These are phyloP conservation scores for Bruguiera gymnorhiza DNA, from an alignment of 345 rosid genomes.

Conservation along the genomic window DNA sequence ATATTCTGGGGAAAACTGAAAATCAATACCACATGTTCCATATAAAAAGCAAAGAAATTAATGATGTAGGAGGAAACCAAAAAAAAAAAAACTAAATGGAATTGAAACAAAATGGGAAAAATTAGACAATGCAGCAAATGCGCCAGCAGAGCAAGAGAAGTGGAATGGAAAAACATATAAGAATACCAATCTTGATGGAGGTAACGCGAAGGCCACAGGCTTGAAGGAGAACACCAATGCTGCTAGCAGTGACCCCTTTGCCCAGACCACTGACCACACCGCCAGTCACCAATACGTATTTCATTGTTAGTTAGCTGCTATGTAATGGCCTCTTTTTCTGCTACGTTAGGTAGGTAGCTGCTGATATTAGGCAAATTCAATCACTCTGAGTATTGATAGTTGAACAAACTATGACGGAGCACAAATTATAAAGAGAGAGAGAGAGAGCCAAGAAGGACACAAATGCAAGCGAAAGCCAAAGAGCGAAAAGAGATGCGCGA, in stretches of 20 bases:
- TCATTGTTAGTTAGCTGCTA: conserved; percentile 8
- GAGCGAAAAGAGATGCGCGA: no score
- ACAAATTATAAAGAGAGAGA: no score
- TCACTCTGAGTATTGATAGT: neutral
- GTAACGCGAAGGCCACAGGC: conserved; percentile 33
- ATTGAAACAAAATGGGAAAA: neutral
- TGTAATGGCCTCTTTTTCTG: neutral
- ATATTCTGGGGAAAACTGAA: neutral
- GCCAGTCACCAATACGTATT: conserved; percentile 32
- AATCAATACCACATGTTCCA: neutral
- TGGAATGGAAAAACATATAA: neutral
- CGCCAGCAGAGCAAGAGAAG: no score
- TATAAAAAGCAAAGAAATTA: neutral
- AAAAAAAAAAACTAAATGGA: neutral
- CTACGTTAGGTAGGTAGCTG: neutral
- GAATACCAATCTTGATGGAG: conserved; percentile 29
- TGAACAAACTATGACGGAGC: no score
- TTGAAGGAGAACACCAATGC: conserved; percentile 31
- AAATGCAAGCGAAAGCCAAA: no score
- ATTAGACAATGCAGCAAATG: neutral
- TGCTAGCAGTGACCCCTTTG: conserved; percentile 34
- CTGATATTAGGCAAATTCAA: neutral
- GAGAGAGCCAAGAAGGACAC: no score
- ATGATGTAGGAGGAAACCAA: neutral
- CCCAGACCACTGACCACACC: conserved; percentile 38